Percentiles rank a stretch among this genome's conserved stretches.
Conservation (phyloP, 257 asterid species). For the Ophiorrhiza pumila region DNA sequence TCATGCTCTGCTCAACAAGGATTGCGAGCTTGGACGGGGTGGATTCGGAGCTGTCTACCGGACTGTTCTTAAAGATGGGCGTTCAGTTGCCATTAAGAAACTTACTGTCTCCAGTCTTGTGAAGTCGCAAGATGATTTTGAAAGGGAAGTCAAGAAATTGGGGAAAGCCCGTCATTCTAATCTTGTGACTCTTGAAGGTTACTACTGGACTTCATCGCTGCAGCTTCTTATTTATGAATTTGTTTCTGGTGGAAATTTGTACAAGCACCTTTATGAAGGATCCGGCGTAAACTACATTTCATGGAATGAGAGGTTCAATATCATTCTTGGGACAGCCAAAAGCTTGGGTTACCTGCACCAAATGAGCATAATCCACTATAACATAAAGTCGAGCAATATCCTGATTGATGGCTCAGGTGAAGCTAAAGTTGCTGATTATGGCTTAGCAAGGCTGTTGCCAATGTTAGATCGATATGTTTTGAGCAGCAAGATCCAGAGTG, state of each 20-base stretch:
- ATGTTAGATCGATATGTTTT: conserved; percentile 70
- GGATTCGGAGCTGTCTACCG: conserved; percentile 89
- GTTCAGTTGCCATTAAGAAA: conserved; percentile 79
- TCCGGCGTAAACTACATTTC: conserved; percentile 44
- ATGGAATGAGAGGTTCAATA: conserved; percentile 73
- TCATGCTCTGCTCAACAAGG: conserved; percentile 77
- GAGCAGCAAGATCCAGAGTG: conserved; percentile 91
- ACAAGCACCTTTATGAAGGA: conserved; percentile 71
- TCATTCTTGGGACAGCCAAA: conserved; percentile 71
- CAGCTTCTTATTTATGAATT: conserved; percentile 85
- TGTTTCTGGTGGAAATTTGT: conserved; percentile 70
- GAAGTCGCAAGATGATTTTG: conserved; percentile 78
- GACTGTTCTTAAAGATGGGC: conserved; percentile 69
- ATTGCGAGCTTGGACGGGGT: conserved; percentile 89
- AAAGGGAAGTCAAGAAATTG: conserved; percentile 63
- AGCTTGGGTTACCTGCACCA: conserved; percentile 74
- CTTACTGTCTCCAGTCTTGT: conserved; percentile 78
- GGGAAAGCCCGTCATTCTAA: conserved; percentile 61
- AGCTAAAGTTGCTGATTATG: conserved; percentile 79
- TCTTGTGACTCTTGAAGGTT: conserved; percentile 73
- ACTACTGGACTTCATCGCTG: conserved; percentile 83
- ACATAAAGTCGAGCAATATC: conserved; percentile 76
- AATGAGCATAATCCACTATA: conserved; percentile 73
- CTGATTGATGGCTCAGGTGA: conserved; percentile 59
- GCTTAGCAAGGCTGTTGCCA: conserved; percentile 71